Evolutionary conservation across 2,329 filamentous ascomycete species (phyloP).

Genomic region (Calonectria pseudoreteaudii): DNA sequence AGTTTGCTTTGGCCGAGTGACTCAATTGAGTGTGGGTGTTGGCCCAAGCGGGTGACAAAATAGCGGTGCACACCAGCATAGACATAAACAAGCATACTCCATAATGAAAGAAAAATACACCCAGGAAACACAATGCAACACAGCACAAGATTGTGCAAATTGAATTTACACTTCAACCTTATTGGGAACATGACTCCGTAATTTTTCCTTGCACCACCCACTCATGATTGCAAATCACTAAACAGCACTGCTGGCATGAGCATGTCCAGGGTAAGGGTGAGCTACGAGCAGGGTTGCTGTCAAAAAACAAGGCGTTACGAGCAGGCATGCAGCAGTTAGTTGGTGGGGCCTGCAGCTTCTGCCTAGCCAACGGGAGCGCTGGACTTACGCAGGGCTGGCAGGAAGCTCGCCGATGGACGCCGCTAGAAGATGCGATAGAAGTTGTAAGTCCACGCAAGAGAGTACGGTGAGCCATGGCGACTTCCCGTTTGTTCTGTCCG

Average conservation of each 20-base stretch:
- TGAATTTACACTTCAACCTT: background rate
- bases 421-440: slow-evolving; percentile 23
- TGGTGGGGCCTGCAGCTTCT: slow-evolving; percentile 3
- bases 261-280: background rate
- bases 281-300: slow-evolving; percentile 1
- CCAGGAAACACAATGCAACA: background rate
- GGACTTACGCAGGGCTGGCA: background rate
- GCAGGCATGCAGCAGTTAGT: background rate
- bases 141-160: background rate
- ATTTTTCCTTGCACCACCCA: background rate
- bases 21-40: background rate
- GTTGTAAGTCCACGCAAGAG: slow-evolving; percentile 4
- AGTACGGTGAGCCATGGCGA: background rate
- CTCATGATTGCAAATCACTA: background rate
- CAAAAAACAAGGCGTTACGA: slow-evolving; percentile 9
- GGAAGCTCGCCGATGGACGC: slow-evolving; percentile 12
- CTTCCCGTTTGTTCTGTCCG: background rate
- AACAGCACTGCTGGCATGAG: background rate
- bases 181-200: background rate
- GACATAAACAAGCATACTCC: background rate
- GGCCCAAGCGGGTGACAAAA: background rate
- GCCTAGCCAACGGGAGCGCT: slow-evolving; percentile 1
- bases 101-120: background rate
- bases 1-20: background rate
- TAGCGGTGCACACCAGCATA: background rate